Evolutionary conservation across 371 early-diverging fungal species (phyloP).

Genomic region (Smittium culicis): DNA sequence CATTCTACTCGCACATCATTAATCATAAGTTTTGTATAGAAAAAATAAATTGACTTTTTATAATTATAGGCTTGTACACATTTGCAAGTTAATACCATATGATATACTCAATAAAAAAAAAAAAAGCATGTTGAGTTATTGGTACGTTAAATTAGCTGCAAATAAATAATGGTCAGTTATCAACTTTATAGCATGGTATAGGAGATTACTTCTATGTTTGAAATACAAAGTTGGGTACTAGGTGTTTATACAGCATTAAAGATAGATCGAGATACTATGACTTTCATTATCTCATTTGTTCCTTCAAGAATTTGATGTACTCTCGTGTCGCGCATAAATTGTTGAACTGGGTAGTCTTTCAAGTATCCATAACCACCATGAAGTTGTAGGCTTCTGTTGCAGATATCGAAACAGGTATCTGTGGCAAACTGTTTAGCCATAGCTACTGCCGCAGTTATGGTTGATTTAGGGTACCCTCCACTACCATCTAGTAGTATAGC

Average conservation of each 20-base stretch:
- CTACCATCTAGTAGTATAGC: slow-evolving; percentile 36
- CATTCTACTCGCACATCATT: too few species aligned
- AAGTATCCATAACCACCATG: slow-evolving; percentile 50
- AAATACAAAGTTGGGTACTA: neutral
- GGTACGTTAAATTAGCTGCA: too few species aligned
- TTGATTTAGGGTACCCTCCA: too few species aligned
- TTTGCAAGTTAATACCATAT: too few species aligned
- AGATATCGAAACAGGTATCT: slow-evolving; percentile 40
- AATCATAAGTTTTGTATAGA: too few species aligned
- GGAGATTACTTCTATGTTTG: too few species aligned
- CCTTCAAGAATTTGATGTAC: slow-evolving; percentile 48
- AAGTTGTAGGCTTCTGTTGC: slow-evolving; percentile 33
- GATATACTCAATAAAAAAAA: too few species aligned
- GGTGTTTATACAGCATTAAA: slow-evolving; percentile 10
- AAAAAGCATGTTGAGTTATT: too few species aligned
- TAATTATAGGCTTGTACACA: too few species aligned
- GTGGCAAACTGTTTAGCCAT: slow-evolving; percentile 43
- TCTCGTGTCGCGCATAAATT: slow-evolving; percentile 41
- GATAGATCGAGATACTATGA: slow-evolving; percentile 35
- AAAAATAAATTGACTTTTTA: too few species aligned
- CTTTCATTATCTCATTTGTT: slow-evolving; percentile 45
- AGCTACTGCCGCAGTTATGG: slow-evolving; percentile 26
- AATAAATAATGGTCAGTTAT: too few species aligned
- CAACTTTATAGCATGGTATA: too few species aligned
- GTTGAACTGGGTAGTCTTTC: slow-evolving; percentile 42